Percentiles rank a stretch among this genome's conserved stretches.
These are phyloP conservation scores for Neonectria faginata DNA, from an alignment of 2,329 filamentous ascomycete species.

Conservation along the genomic window DNA sequence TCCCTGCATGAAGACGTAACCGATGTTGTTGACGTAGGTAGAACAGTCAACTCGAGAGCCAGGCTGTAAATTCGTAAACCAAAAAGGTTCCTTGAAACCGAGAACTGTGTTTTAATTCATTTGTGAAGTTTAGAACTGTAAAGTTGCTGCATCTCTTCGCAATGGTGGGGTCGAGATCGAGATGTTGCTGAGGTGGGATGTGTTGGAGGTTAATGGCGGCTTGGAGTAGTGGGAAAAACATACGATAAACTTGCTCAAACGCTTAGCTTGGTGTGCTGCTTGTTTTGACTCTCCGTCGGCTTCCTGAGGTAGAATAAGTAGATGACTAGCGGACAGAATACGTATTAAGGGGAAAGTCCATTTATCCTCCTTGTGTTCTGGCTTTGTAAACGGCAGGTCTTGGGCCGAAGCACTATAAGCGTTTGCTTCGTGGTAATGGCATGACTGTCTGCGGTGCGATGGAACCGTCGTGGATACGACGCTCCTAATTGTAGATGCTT, in stretches of 20 bases:
- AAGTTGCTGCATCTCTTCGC: not conserved
- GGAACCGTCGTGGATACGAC: constrained; percentile 4
- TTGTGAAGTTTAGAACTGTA: not conserved
- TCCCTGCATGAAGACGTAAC: constrained; percentile 14
- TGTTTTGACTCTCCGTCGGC: not conserved
- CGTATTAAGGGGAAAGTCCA: not conserved
- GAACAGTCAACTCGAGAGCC: not conserved
- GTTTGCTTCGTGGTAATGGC: not conserved
- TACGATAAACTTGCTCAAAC: constrained; percentile 23
- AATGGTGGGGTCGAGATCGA: not conserved
- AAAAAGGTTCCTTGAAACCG: not conserved
- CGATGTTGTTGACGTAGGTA: not conserved
- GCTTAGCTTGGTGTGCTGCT: not conserved
- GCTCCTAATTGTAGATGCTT: not conserved
- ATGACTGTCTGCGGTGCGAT: constrained; percentile 2
- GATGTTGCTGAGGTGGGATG: not conserved
- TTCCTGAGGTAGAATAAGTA: not conserved
- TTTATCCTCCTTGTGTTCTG: too few relatives aligned
- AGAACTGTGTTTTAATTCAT: not conserved
- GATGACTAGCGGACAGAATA: not conserved
- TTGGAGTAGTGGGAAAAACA: constrained; percentile 3
- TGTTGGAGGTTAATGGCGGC: not conserved
- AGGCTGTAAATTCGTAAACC: not conserved
- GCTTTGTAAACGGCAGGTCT: not conserved
- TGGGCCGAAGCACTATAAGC: too few relatives aligned